Conservation (phyloP, 2,329 filamentous ascomycete species). For the Cladosporium sp. region DNA sequence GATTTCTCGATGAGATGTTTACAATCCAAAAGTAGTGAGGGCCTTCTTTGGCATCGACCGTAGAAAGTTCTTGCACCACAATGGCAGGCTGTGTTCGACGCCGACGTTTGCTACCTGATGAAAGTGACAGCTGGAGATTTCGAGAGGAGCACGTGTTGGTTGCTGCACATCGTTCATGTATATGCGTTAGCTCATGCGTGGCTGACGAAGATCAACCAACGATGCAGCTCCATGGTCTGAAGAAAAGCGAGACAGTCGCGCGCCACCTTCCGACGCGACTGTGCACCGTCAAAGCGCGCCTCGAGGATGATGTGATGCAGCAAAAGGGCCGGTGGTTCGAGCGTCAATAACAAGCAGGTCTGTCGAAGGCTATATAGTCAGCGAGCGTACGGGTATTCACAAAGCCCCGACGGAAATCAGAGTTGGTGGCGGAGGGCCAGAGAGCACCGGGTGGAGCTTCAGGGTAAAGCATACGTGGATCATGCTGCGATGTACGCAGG, state of each 20-base stretch:
- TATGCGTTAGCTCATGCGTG: neutral
- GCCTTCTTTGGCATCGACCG: neutral
- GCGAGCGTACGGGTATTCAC: neutral
- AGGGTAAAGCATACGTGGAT: neutral
- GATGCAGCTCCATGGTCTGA: neutral
- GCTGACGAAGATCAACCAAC: neutral
- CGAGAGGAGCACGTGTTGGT: neutral
- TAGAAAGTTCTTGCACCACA: too few species aligned
- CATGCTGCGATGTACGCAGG: constrained; percentile 11
- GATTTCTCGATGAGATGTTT: neutral
- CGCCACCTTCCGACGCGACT: neutral
- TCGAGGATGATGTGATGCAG: neutral
- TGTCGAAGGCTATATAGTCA: neutral
- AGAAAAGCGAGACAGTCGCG: neutral
- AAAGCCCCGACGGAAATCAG: neutral
- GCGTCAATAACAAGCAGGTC: neutral
- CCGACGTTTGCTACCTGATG: neutral
- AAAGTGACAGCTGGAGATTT: neutral
- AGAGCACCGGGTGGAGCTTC: neutral
- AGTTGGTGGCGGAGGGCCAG: constrained; percentile 3
- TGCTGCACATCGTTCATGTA: neutral
- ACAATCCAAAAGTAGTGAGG: neutral
- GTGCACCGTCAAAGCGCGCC: neutral
- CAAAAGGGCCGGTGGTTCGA: neutral
- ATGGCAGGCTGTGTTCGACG: neutral